phyloP scores from a whole-genome alignment of 352 stramenopile genomes.

The Achlya hypogyna region DNA sequence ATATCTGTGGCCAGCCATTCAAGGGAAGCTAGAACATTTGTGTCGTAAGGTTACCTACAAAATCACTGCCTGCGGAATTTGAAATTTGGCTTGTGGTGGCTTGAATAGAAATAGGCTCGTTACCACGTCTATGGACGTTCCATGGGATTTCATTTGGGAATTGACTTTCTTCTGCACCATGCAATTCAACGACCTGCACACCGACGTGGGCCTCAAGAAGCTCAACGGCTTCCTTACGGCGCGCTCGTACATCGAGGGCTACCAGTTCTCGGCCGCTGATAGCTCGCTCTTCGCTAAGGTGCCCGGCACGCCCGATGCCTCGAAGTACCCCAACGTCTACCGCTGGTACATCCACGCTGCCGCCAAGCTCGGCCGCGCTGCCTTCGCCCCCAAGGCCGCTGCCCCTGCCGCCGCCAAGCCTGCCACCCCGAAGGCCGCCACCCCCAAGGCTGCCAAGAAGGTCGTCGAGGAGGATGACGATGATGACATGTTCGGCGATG shows the following conservation, averaged over 20 bases:
- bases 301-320: slow-evolving; percentile 31
- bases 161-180: slow-evolving; percentile 22
- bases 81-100: not conserved
- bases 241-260: slow-evolving; percentile 74
- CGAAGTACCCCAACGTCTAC: slow-evolving; percentile 55
- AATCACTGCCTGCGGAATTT: slow-evolving; percentile 1
- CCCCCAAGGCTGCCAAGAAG: slow-evolving; percentile 23
- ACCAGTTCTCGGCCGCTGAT: slow-evolving; percentile 56
- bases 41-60: not conserved
- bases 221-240: slow-evolving; percentile 72
- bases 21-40: slow-evolving; percentile 1
- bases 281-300: slow-evolving; percentile 47
- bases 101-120: not conserved
- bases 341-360: slow-evolving; percentile 61
- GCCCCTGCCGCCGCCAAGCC: slow-evolving; percentile 10
- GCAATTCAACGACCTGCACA: slow-evolving; percentile 53
- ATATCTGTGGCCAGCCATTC: slow-evolving; percentile 21
- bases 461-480: slow-evolving; percentile 44
- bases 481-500: slow-evolving; percentile 40
- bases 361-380: slow-evolving; percentile 40
- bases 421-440: slow-evolving; percentile 3
- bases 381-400: slow-evolving; percentile 23
- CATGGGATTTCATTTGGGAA: slow-evolving; percentile 1
- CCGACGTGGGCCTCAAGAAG: slow-evolving; percentile 57
- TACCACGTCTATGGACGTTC: not conserved